Evolutionary conservation across 2,329 filamentous ascomycete species (phyloP).

Genomic region (Diaporthe citriasiana): DNA sequence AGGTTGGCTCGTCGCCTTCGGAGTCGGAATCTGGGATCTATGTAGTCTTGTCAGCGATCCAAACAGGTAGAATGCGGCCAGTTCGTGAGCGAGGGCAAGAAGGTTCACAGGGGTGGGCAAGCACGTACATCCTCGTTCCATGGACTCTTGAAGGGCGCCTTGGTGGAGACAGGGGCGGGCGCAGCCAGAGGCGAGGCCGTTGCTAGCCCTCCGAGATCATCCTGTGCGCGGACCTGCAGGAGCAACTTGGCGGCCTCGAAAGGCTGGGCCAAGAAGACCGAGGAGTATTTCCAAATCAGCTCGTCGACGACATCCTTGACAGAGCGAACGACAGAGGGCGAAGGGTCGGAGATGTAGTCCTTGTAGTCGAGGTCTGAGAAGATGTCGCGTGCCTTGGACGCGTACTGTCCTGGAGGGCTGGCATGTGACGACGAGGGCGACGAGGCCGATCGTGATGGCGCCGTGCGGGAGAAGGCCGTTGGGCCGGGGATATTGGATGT

Average conservation of each 20-base stretch:
- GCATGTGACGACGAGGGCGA: constrained; percentile 50
- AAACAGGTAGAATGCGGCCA: neutral
- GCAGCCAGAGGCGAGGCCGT: constrained; percentile 44
- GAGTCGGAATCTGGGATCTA: constrained; percentile 73
- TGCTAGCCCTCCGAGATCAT: constrained; percentile 58
- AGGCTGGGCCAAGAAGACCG: constrained; percentile 89
- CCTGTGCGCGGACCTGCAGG: constrained; percentile 79
- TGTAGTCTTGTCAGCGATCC: neutral
- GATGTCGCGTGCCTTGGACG: constrained; percentile 82
- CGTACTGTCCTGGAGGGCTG: constrained; percentile 62
- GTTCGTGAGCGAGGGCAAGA: too few species aligned
- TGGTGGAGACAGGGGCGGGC: constrained; percentile 33
- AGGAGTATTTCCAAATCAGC: constrained; percentile 91
- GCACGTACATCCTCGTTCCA: constrained; percentile 48
- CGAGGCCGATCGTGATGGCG: neutral
- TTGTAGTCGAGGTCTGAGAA: constrained; percentile 94
- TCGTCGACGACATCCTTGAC: constrained; percentile 85
- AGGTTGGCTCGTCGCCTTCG: constrained; percentile 83
- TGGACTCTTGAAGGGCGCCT: constrained; percentile 44
- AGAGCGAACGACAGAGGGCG: constrained; percentile 81
- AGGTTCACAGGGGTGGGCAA: too few species aligned
- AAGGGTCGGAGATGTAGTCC: constrained; percentile 83
- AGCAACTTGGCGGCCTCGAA: constrained; percentile 98
- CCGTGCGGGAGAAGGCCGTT: constrained; percentile 56
- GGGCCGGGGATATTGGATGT: constrained; percentile 56